These are phyloP conservation scores for Salix udensis DNA, from an alignment of 345 rosid genomes.

Conservation along the genomic window DNA sequence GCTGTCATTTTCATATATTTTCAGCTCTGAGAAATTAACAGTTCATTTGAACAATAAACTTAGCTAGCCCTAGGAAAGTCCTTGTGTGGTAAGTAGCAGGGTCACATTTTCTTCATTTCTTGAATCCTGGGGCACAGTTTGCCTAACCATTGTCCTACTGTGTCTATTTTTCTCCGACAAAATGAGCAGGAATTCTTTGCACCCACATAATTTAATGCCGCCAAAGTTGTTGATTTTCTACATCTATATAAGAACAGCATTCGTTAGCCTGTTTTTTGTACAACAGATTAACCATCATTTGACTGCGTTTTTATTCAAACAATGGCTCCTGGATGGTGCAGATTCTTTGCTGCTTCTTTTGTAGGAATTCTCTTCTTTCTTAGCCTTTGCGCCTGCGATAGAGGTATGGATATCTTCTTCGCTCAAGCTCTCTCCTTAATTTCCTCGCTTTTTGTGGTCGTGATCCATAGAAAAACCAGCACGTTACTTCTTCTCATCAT, in stretches of 20 bases:
- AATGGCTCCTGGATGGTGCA: neutral
- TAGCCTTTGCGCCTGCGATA: conserved; percentile 12
- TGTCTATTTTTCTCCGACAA: neutral
- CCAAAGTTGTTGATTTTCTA: conserved; percentile 10
- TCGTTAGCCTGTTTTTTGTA: neutral
- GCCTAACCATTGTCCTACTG: neutral
- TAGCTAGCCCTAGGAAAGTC: neutral
- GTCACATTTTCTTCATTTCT: conserved; percentile 9
- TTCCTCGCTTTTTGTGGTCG: neutral
- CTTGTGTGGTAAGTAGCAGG: too few relatives aligned
- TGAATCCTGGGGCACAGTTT: neutral
- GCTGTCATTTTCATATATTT: neutral
- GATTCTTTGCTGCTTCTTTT: neutral
- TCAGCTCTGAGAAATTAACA: neutral
- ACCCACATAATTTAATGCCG: conserved; percentile 16
- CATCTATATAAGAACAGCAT: neutral
- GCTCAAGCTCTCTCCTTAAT: neutral
- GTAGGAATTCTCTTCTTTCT: conserved; percentile 11
- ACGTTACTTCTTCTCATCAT: too few relatives aligned
- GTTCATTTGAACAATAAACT: neutral
- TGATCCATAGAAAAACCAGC: too few relatives aligned
- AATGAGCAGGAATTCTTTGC: conserved; percentile 13
- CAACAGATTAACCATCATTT: neutral
- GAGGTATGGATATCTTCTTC: conserved; percentile 1
- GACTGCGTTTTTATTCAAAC: neutral